Percentiles rank a stretch among this genome's conserved stretches.
Conservation (phyloP, 768 basidiomycete genomes). For the Lactifluus piperatus region DNA sequence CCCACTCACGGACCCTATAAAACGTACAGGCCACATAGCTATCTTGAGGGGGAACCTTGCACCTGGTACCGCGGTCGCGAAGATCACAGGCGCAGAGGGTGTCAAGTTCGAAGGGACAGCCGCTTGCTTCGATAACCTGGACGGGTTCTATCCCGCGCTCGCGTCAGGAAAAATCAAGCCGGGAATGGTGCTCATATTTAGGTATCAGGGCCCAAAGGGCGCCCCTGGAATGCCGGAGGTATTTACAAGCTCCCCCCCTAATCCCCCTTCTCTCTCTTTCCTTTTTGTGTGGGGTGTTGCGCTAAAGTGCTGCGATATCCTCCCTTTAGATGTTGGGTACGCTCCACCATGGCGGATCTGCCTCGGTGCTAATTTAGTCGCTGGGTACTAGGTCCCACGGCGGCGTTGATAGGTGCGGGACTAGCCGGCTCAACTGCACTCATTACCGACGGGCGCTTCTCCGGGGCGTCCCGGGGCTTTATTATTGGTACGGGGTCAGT, state of each 20-base stretch:
- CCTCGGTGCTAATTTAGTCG: not conserved
- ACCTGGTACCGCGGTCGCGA: slow-evolving; percentile 82
- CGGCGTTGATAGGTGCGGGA: slow-evolving; percentile 78
- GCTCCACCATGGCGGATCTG: too few species aligned
- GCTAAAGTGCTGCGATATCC: not conserved
- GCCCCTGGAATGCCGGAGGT: slow-evolving; percentile 91
- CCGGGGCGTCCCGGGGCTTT: slow-evolving; percentile 67
- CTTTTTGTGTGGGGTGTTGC: not conserved
- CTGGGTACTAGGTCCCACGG: slow-evolving; percentile 53
- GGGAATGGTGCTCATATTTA: slow-evolving; percentile 71
- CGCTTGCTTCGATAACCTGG: slow-evolving; percentile 41
- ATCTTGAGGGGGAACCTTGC: slow-evolving; percentile 87
- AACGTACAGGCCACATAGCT: slow-evolving; percentile 76
- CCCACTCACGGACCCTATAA: slow-evolving; percentile 70
- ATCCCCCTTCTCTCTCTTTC: not conserved
- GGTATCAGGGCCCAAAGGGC: slow-evolving; percentile 86
- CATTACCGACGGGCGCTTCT: slow-evolving; percentile 87
- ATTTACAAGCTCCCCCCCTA: not conserved
- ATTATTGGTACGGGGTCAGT: slow-evolving; percentile 37
- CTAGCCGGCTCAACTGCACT: slow-evolving; percentile 69
- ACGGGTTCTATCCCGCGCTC: slow-evolving; percentile 65
- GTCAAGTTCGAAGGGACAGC: slow-evolving; percentile 73
- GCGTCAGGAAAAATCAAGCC: slow-evolving; percentile 65
- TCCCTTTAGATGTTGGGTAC: slow-evolving; percentile 37
- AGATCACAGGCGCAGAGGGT: slow-evolving; percentile 92